Base-by-base conservation (phyloP, 2,329 filamentous ascomycete genomes). In the Pseudocercospora vitis region DNA sequence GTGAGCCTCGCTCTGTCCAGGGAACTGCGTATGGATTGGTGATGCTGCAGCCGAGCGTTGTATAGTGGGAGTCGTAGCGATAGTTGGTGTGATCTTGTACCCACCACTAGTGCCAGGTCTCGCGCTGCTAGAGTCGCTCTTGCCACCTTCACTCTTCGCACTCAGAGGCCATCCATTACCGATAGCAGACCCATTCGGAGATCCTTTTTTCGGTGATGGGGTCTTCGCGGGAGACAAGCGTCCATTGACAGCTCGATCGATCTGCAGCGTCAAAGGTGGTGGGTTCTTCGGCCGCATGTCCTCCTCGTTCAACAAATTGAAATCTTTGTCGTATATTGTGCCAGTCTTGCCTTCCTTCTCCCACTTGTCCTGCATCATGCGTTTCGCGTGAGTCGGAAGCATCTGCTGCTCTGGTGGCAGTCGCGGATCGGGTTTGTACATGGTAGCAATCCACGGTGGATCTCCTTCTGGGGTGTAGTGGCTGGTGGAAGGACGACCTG, bases 401-500 rank as follows among this genome's bases (percentile, higher is more conserved):
- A 99, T 85, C 69, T 99, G 94, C 71, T 99, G 89, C 58, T 99
- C 94, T 0, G 91, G 94, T 4, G 94, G 94, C 28, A 99, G 78
- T 56, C 91, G 86, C 24, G 94, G 94, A 68, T 99, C 94, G 0
- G 94, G 94, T 67, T 95, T 95, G 73, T 96, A 99, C 73, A 95
- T 90, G 18, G 88, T 89, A 40, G 94, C 83, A 73, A 97, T 82
- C 94, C 94, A 99, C 48, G 94, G 94, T 7, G 94, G 91, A 50
- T 97, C 92, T 16, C 94, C 94, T 76, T 97, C 94, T 0, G 85
- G 82, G 67, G 86, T 88, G 9, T 60, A 50, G 62, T 80, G 89
- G 84, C 56, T 84, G 76, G 74, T 89, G 82, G 71, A 79, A 68
- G 65, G 78, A 71, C 66, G 71, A 7, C 59, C 61, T 21, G 58